phyloP scores from a whole-genome alignment of 1,139 yeast species.

The Saccharomyces pastorianus region DNA sequence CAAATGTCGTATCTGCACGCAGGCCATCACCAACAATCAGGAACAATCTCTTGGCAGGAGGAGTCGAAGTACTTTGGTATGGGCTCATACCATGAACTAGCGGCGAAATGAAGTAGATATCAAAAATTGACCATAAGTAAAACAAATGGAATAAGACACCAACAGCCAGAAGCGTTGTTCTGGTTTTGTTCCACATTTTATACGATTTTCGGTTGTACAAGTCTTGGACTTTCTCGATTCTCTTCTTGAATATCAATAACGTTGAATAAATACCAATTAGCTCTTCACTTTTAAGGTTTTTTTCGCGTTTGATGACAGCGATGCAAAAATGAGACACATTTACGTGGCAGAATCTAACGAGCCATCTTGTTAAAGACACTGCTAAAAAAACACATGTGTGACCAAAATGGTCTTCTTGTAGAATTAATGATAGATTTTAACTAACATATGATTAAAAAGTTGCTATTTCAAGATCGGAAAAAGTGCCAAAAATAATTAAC shows the following conservation, averaged over 20 bases:
- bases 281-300: neutral
- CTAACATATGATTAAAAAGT: too few relatives aligned
- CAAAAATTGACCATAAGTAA: constrained; percentile 94
- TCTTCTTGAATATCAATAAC: neutral
- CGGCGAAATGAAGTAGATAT: constrained; percentile 93
- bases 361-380: too few relatives aligned
- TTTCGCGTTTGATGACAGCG: constrained; percentile 1
- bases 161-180: constrained; percentile 44
- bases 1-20: constrained; percentile 91
- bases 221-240: neutral
- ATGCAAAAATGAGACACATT: neutral
- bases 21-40: constrained; percentile 93
- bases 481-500: neutral
- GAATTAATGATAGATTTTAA: too few relatives aligned
- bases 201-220: neutral
- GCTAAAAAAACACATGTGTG: neutral
- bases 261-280: neutral
- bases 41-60: constrained; percentile 87
- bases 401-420: too few relatives aligned
- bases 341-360: neutral
- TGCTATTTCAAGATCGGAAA: too few relatives aligned
- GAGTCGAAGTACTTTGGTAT: constrained; percentile 52
- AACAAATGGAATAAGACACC: constrained; percentile 85
- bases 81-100: constrained; percentile 96
- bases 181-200: constrained; percentile 26